Evolutionary conservation across 495 filamentous ascomycete genomes (phyloP), one percentile per base, ranked within the genome.

Genomic region (Penicillium bialowiezense): DNA sequence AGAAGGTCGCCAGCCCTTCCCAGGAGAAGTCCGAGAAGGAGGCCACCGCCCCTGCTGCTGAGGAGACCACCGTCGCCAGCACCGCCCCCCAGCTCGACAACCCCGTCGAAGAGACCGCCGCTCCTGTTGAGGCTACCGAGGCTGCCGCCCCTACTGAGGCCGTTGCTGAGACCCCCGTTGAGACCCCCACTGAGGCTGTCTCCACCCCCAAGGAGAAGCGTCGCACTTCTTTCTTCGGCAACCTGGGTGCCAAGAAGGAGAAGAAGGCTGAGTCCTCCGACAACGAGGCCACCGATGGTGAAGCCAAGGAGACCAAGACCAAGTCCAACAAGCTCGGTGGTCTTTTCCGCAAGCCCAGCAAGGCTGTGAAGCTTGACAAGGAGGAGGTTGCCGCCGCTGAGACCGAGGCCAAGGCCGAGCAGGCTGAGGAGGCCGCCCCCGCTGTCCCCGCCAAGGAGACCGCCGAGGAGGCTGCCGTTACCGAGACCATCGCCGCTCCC

Each of bases 321-420:
- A 71, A 75, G 65, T 58, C 58, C 52, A 74, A 74, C 66, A 78
- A 76, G 61, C 69, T 82, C 19, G 76, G 76, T 37, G 73, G 72
- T 56, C 69, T 82, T 31, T 80, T 81, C 69, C 78, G 78, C 57
- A 78, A 75, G 69, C 69, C 75, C 52, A 78, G 74, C 73, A 77
- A 77, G 65, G 77, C 75, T 42, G 71, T 72, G 49, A 77, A 75
- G 70, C 60, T 69, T 20, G 67, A 70, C 56, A 64, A 68, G 52
- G 67, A 71, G 60, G 57, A 68, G 44, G 50, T 58, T 26, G 39
- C 61, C 31, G 58, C 67, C 44, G 59, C 58, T 38, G 64, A 70
- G 49, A 41, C 64, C 31, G 65, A 71, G 56, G 40, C 59, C 53
- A 67, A 74, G 62, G 36, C 70, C 34, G 61, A 69, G 23, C 53